Evolutionary conservation across 805 yeast species (phyloP), one percentile per base, ranked within the genome.

Genomic region (Kuraishia hungarica): DNA sequence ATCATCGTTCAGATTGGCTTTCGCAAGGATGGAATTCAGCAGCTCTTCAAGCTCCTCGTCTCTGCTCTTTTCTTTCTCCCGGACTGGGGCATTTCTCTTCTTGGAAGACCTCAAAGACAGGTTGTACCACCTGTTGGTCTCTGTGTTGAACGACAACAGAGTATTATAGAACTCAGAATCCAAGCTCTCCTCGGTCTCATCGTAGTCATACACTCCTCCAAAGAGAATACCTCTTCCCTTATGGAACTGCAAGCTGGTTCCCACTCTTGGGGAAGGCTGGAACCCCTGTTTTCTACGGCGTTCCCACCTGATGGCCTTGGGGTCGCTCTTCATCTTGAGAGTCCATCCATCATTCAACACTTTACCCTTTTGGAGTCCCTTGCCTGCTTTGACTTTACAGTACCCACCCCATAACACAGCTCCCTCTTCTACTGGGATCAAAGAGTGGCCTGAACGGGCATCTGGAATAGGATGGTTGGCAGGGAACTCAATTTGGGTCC

Each of bases 141-240:
- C 97, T 19, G 86, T 75, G 59, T 91, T 96, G 67, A 89, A 93
- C 1, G 96, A 86, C 63, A 82, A 83, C 52, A 93, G 69, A 57
- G 84, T 83, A 67, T 92, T 91, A 72, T 80, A 93, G 67, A 92
- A 93, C 51, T 81, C 82, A 1, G 97, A 89, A 51, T 87, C 93
- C 58, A 93, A 72, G 54, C 87, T 81, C 70, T 94, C 98, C 68
- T 93, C 98, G 15, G 97, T 93, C 70, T 93, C 99, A 62, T 92
- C 97, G 58, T 80, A 88, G 69, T 93, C 98, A 64, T 81, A 92
- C 15, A 94, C 99, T 62, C 98, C 98, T 46, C 98, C 98, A 72
- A 93, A 94, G 65, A 92, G 64, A 10, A 93, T 79, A 56, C 97
- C 97, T 73, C 97, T 83, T 56, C 96, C 96, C 62, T 89, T 87